Evolutionary conservation across 768 basidiomycete species (phyloP), one percentile per base, ranked within the genome.

Genomic region (Leucogyrophana mollusca): DNA sequence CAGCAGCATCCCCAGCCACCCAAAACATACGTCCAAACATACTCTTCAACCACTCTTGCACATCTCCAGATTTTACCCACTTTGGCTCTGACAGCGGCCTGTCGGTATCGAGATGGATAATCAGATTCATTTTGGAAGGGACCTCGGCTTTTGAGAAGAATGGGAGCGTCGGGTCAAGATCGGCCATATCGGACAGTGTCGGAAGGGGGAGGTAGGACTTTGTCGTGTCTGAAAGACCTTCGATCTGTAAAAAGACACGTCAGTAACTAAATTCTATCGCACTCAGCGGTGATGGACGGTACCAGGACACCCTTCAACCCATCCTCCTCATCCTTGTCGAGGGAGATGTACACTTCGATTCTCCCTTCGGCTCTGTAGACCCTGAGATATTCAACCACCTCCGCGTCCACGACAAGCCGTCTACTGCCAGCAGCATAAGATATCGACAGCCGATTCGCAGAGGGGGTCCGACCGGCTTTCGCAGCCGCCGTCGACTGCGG

Each of bases 61-160:
- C 80, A 60, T 94, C 90, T 23, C 95, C 95, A 7, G 87, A 86
- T 65, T 93, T 91, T 30, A 93, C 92, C 96, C 95, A 99, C 63
- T 92, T 89, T 6, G 96, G 93, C 63, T 97, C 94, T 13, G 93
- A 94, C 25, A 98, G 69, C 0, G 96, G 96, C 47, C 88, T 82
- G 24, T 79, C 81, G 46, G 80, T 89, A 65, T 99, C 95, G 51
- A 98, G 78, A 67, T 92, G 78, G 18, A 88, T 84, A 9, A 79
- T 58, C 37, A 96, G 70, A n/a, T 77, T 80, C 16, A 88, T 60
- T 22, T 77, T 77, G 18, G 75, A 67, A 21, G 87, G 82, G 16
- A 77, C 62, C 20, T 54, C 53, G 7, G 70, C 70, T 57, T 78
- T 80, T 40, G 74, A 73, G 56, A 94, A 87, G 10, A 87, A 82